Evolutionary conservation across 73 alveolate species (phyloP).

Genomic region (Paramecium sexaurelia): DNA sequence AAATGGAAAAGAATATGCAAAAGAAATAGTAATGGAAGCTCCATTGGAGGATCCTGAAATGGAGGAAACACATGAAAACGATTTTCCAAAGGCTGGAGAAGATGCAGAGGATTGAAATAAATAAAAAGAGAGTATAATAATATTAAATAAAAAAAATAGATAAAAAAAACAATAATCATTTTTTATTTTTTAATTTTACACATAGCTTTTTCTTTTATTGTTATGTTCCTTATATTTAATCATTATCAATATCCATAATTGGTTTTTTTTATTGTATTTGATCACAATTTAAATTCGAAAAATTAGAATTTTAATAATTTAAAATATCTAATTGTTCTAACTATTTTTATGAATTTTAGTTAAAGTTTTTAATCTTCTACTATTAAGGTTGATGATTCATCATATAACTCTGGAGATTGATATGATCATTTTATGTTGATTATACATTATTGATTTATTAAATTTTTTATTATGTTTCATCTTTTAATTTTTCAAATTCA

Average conservation of each 20-base stretch:
- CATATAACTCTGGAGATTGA: not conserved
- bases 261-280: not conserved
- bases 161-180: not conserved
- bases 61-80: constrained; percentile 70
- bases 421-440: not conserved
- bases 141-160: not conserved
- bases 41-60: constrained; percentile 69
- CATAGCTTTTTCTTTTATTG: not conserved
- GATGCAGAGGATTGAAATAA: constrained; percentile 50
- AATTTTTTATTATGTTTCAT: not conserved
- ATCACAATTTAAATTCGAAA: not conserved
- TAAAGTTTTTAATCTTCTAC: not conserved
- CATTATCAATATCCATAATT: not conserved
- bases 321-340: not conserved
- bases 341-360: too few relatives aligned
- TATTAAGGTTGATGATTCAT: not conserved
- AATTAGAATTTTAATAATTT: not conserved
- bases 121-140: not conserved
- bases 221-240: not conserved
- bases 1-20: constrained; percentile 58
- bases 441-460: not conserved
- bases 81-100: constrained; percentile 53
- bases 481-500: not conserved
- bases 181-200: not conserved
- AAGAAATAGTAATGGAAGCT: constrained; percentile 66